Percentiles rank a stretch among this genome's conserved stretches.
phyloP scores from a whole-genome alignment of 2,329 filamentous ascomycete genomes.

The Talaromyces sp. region DNA sequence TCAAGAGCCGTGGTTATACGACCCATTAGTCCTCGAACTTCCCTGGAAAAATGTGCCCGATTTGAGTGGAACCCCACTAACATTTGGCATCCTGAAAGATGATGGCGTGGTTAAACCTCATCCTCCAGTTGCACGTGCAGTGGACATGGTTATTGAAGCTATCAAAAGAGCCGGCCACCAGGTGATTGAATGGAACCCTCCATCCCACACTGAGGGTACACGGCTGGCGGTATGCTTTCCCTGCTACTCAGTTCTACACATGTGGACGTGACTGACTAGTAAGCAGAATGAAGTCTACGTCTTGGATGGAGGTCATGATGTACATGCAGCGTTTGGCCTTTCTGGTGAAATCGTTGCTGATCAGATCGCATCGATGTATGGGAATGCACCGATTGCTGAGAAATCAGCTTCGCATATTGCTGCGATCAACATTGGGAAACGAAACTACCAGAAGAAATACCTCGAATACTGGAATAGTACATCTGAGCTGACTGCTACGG shows the following conservation, averaged over 20 bases:
- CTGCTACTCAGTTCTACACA: background rate
- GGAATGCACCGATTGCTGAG: background rate
- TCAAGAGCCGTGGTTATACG: slow-evolving; percentile 51
- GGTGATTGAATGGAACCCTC: slow-evolving; percentile 14
- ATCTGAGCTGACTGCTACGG: background rate
- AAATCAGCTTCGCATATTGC: slow-evolving; percentile 2
- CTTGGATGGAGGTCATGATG: background rate
- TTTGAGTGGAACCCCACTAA: slow-evolving; percentile 10
- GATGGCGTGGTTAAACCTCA: slow-evolving; percentile 14
- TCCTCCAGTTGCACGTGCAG: slow-evolving; percentile 5
- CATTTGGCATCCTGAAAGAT: slow-evolving; percentile 14
- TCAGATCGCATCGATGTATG: background rate
- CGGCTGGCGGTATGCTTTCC: slow-evolving; percentile 22
- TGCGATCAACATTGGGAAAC: background rate
- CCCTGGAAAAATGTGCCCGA: slow-evolving; percentile 46
- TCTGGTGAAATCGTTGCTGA: background rate
- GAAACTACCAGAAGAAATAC: background rate
- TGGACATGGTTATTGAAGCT: slow-evolving; percentile 23
- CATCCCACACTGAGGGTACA: slow-evolving; percentile 25
- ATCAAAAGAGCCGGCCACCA: slow-evolving; percentile 13
- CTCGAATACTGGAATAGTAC: slow-evolving; percentile 1
- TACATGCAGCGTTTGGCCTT: background rate
- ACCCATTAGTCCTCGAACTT: slow-evolving; percentile 53
- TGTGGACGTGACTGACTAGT: background rate
- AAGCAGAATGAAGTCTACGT: background rate